Evolutionary conservation across 176 grass and related monocot species (phyloP).

Genomic region (Avena insularis): DNA sequence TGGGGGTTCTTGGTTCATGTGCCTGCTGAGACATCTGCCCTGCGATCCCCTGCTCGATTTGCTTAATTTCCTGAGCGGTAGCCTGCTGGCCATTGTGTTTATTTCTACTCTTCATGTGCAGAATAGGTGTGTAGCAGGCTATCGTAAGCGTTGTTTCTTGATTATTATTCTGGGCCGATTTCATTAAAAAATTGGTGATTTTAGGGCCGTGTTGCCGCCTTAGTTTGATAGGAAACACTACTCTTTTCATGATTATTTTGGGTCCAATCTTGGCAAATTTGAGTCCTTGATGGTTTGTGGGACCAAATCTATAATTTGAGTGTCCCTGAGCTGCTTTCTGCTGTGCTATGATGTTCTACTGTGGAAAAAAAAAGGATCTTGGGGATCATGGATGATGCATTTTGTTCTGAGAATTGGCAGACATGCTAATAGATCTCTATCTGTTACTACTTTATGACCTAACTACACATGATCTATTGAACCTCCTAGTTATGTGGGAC

Average conservation of each 20-base stretch:
- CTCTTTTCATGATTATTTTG: constrained; percentile 10
- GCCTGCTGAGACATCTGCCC: not conserved
- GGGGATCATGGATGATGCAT: constrained; percentile 15
- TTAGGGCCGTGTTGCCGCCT: not conserved
- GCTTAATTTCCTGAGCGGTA: not conserved
- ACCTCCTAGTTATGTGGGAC: constrained; percentile 5
- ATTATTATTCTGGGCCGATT: not conserved
- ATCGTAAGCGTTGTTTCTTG: not conserved
- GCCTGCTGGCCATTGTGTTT: not conserved
- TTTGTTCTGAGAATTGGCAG: not conserved
- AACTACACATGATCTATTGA: constrained; percentile 1
- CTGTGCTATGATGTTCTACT: not conserved
- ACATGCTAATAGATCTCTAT: not conserved
- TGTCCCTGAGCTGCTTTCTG: constrained; percentile 8
- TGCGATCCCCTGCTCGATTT: constrained; percentile 21
- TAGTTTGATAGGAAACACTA: not conserved
- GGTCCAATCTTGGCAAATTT: not conserved
- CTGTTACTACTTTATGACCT: not conserved
- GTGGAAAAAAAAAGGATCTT: constrained; percentile 7
- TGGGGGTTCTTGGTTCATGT: constrained; percentile 22
- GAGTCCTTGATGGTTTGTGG: constrained; percentile 40
- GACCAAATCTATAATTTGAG: constrained; percentile 21
- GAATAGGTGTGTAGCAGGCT: not conserved
- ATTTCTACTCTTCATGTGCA: not conserved
- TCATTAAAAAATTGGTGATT: not conserved